phyloP scores from a whole-genome alignment of 1,284 basidiomycete species.

The Tremellales sp. region DNA sequence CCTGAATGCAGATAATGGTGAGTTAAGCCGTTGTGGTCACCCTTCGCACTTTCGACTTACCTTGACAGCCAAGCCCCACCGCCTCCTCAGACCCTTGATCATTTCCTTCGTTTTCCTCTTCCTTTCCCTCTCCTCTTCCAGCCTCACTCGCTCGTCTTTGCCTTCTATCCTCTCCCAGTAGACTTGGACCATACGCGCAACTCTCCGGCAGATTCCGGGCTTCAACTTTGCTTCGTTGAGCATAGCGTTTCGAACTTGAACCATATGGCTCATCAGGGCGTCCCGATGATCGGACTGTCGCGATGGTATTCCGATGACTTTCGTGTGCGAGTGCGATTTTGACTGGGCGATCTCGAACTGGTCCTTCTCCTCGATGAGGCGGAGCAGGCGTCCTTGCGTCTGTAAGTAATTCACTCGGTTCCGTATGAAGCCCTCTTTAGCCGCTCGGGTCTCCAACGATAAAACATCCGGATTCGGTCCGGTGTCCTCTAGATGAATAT shows the following conservation, averaged over 20 bases:
- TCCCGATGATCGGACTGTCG: slow-evolving; percentile 45
- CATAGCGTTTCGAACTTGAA: slow-evolving; percentile 47
- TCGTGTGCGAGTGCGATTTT: slow-evolving; percentile 11
- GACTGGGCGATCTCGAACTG: slow-evolving; percentile 27
- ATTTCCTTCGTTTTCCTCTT: slow-evolving; percentile 70
- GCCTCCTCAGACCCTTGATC: slow-evolving; percentile 52
- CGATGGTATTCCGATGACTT: slow-evolving; percentile 19
- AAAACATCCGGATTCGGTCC: slow-evolving; percentile 50
- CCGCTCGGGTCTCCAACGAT: slow-evolving; percentile 52
- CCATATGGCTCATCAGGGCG: slow-evolving; percentile 46
- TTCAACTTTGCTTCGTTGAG: slow-evolving; percentile 45
- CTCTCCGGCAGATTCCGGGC: slow-evolving; percentile 49
- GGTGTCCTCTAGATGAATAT: slow-evolving; percentile 53
- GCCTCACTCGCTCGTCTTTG: slow-evolving; percentile 59
- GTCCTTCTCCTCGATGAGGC: slow-evolving; percentile 45
- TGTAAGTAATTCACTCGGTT: slow-evolving; percentile 55
- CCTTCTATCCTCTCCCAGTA: slow-evolving; percentile 71
- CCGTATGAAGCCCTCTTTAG: slow-evolving; percentile 53
- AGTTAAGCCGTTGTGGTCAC: too few species aligned
- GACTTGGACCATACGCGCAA: slow-evolving; percentile 65
- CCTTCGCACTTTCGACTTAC: slow-evolving; percentile 53
- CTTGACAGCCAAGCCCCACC: slow-evolving; percentile 87
- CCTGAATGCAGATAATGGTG: too few species aligned
- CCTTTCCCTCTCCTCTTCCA: slow-evolving; percentile 65
- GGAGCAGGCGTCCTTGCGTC: slow-evolving; percentile 43